phyloP scores from a whole-genome alignment of 331 rosid species.

The Phaseolus coccineus region DNA sequence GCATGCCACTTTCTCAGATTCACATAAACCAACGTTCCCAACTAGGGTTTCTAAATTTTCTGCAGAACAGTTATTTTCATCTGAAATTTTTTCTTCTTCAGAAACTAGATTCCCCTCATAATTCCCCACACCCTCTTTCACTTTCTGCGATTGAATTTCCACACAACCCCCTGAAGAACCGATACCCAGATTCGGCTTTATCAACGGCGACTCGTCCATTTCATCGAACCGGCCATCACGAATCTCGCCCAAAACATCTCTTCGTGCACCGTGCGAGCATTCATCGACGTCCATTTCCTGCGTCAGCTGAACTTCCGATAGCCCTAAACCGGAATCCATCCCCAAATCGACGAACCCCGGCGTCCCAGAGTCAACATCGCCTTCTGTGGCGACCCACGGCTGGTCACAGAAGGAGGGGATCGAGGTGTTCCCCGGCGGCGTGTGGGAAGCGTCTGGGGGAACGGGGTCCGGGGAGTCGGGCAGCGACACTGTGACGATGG shows the following conservation, averaged over 20 bases:
- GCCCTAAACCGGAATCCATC: constrained; percentile 47
- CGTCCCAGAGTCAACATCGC: neutral
- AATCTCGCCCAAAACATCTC: constrained; percentile 3
- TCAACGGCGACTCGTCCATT: neutral
- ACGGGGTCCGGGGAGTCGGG: constrained; percentile 36
- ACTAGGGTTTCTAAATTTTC: too few relatives aligned
- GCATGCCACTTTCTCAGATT: neutral
- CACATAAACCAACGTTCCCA: too few relatives aligned
- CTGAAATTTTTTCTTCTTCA: neutral
- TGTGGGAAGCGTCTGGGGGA: constrained; percentile 56
- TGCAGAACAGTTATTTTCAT: too few relatives aligned
- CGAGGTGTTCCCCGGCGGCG: constrained; percentile 51
- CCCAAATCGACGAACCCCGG: constrained; percentile 7
- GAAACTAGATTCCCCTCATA: neutral
- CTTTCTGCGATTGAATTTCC: constrained; percentile 43
- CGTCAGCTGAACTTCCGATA: constrained; percentile 19
- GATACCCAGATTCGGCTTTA: neutral
- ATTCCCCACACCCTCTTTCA: constrained; percentile 10
- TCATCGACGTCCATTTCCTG: neutral
- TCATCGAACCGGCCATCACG: neutral
- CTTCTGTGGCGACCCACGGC: neutral
- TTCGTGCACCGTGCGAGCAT: neutral
- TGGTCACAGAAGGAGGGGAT: too few relatives aligned
- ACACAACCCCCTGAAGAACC: constrained; percentile 30
- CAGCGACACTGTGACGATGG: constrained; percentile 43